These are phyloP conservation scores for Malassezia vespertilionis DNA, from an alignment of 1,284 basidiomycete species.

Conservation along the genomic window DNA sequence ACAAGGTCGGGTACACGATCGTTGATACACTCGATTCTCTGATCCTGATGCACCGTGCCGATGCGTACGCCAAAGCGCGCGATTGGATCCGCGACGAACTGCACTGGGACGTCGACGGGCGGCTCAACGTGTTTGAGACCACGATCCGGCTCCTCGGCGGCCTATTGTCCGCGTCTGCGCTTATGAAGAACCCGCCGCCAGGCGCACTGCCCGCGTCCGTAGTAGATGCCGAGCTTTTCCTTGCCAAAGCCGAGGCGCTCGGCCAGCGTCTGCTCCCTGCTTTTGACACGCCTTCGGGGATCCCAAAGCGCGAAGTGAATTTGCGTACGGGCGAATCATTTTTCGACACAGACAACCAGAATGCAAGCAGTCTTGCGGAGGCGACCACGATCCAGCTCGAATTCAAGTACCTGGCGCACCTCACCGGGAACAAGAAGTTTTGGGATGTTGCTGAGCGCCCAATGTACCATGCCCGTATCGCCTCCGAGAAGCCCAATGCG, in stretches of 20 bases:
- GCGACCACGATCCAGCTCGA: conserved; percentile 44
- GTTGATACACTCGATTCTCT: conserved; percentile 59
- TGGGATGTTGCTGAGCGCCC: conserved; percentile 65
- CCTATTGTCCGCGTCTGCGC: conserved; percentile 59
- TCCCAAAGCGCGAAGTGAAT: conserved; percentile 71
- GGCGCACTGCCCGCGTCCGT: conserved; percentile 20
- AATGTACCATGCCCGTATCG: conserved; percentile 30
- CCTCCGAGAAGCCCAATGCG: conserved; percentile 51
- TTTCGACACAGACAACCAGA: conserved; percentile 58
- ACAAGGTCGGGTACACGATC: conserved; percentile 43
- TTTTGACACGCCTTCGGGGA: conserved; percentile 60
- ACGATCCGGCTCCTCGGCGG: conserved; percentile 73
- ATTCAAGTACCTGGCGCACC: conserved; percentile 71
- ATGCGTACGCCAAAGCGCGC: conserved; percentile 67
- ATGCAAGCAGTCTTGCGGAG: conserved; percentile 63
- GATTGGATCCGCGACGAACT: conserved; percentile 65
- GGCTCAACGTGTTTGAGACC: conserved; percentile 84
- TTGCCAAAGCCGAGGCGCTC: conserved; percentile 55
- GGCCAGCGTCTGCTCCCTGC: conserved; percentile 73
- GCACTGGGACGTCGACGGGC: conserved; percentile 65
- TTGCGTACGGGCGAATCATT: conserved; percentile 59
- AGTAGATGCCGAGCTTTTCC: conserved; percentile 34
- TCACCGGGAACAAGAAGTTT: conserved; percentile 66
- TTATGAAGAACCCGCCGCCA: conserved; percentile 30
- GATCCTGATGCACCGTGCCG: conserved; percentile 67